phyloP scores from a whole-genome alignment of 1,284 basidiomycete genomes.

The Macrocystidia cucumis region DNA sequence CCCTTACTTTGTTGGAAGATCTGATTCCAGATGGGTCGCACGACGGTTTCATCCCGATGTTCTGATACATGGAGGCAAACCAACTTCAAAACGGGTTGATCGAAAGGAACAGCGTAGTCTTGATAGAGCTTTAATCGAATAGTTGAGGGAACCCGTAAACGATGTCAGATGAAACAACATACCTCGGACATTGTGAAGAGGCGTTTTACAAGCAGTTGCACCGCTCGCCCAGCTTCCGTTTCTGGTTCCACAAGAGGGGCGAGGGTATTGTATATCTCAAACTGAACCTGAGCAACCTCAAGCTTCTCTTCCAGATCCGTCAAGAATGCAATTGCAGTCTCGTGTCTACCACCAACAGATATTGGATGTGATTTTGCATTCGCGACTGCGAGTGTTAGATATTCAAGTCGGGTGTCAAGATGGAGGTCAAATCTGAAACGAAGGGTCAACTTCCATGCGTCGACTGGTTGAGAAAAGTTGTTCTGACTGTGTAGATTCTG shows the following conservation, averaged over 20 bases:
- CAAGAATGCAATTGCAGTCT: constrained; percentile 85
- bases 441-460: constrained; percentile 7
- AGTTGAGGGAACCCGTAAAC: constrained; percentile 7
- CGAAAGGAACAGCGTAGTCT: constrained; percentile 83
- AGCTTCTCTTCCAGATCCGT: constrained; percentile 93
- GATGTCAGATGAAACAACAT: too few species aligned
- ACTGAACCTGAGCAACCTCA: constrained; percentile 94
- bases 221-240: constrained; percentile 45
- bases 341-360: constrained; percentile 66
- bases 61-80: constrained; percentile 93
- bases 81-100: constrained; percentile 80
- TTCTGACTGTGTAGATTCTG: constrained; percentile 78
- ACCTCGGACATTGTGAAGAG: constrained; percentile 71
- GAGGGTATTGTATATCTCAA: constrained; percentile 75
- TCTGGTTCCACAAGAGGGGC: constrained; percentile 53
- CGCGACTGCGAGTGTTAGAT: constrained; percentile 87
- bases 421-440: constrained; percentile 54
- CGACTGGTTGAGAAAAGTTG: background rate
- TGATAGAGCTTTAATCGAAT: constrained; percentile 65
- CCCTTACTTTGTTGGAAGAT: constrained; percentile 73
- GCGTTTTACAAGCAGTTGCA: constrained; percentile 45
- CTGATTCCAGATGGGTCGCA: constrained; percentile 83
- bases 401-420: constrained; percentile 75
- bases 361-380: constrained; percentile 94
- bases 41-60: constrained; percentile 78